A percentile compares a stretch with the other conserved stretches of the same genome.
Conservation (phyloP, 164 flowering plant species). For the Saururus chinensis region DNA sequence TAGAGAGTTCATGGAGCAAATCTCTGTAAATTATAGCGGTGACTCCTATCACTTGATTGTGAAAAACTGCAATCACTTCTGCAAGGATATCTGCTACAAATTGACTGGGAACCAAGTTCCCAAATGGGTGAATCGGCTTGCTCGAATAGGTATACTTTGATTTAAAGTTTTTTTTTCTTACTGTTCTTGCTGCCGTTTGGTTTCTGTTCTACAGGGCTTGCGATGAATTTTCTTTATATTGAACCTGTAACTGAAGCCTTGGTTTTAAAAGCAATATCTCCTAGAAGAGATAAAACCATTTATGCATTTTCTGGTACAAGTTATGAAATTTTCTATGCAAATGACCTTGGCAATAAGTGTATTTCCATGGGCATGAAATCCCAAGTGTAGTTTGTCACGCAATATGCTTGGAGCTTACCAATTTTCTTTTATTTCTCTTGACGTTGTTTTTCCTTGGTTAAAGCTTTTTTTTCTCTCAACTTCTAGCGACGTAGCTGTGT, state of each 20-base stretch:
- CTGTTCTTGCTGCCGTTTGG: background rate
- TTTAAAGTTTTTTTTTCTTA: background rate
- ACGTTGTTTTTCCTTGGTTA: no score
- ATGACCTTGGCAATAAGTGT: no score
- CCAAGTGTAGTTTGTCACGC: no score
- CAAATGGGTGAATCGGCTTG: constrained; percentile 94
- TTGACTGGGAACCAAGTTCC: constrained; percentile 80
- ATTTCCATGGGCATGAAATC: no score
- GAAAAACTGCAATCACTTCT: constrained; percentile 97
- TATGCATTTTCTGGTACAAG: no score
- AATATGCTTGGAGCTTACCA: no score
- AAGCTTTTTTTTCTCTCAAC: background rate
- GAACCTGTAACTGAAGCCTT: no score
- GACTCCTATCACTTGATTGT: constrained; percentile 84
- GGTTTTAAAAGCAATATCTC: no score
- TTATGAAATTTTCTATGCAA: no score
- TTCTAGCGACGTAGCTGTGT: background rate
- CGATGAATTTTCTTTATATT: background rate
- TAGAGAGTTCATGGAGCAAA: constrained; percentile 80
- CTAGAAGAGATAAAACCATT: no score
- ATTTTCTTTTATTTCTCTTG: no score
- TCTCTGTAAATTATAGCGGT: constrained; percentile 68
- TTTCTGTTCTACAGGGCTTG: background rate
- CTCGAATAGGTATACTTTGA: constrained; percentile 58
- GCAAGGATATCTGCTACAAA: constrained; percentile 80